Evolutionary conservation across 129 eudicot genomes (phyloP).

Genomic region (Kitagawia praeruptora): DNA sequence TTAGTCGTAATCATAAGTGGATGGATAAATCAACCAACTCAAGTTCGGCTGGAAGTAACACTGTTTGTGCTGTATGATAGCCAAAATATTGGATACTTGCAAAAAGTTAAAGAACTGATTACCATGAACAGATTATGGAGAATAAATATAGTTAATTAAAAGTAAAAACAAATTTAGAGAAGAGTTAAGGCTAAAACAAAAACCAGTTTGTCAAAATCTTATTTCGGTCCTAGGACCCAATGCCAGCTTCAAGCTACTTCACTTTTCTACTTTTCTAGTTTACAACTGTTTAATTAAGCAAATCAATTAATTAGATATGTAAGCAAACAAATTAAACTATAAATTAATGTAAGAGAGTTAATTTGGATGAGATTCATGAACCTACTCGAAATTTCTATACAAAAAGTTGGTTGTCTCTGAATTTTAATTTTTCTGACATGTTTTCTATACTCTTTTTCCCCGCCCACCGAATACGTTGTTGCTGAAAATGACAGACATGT

Average conservation of each 20-base stretch:
- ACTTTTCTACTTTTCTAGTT: neutral
- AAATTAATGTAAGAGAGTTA: neutral
- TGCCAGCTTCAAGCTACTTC: constrained; percentile 4
- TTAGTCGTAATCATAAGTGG: neutral
- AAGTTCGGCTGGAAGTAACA: neutral
- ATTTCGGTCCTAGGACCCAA: constrained; percentile 12
- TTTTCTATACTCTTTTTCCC: neutral
- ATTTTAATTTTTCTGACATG: neutral
- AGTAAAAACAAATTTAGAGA: too few species aligned
- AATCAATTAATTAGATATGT: neutral
- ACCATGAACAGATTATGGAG: too few species aligned
- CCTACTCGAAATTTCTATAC: neutral
- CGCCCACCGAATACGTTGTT: neutral
- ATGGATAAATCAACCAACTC: neutral
- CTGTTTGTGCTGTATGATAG: neutral
- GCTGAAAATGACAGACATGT: constrained; percentile 10
- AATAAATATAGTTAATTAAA: too few species aligned
- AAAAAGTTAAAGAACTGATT: neutral
- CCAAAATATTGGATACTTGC: too few species aligned
- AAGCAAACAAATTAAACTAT: neutral
- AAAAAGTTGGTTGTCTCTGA: neutral
- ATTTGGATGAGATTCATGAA: constrained; percentile 5
- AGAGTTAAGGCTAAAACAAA: neutral
- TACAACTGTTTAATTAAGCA: neutral
- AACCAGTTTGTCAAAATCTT: neutral